Evolutionary conservation across 2,329 filamentous ascomycete species (phyloP), one percentile per base, ranked within the genome.

Genomic region (Colletotrichum tabaci): DNA sequence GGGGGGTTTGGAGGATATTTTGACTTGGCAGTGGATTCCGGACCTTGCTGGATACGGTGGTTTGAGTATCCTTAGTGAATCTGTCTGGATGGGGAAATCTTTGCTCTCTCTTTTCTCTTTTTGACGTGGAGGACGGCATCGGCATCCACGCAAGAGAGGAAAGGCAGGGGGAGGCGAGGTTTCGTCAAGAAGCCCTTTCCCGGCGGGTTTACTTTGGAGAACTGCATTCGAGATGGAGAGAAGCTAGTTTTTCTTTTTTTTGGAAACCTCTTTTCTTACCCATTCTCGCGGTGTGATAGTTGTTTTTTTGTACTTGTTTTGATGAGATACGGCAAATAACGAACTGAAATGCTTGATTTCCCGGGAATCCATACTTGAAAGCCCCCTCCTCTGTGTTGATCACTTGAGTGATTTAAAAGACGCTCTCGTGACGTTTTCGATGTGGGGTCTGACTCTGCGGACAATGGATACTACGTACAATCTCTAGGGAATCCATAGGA

Each of bases 271-370:
- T 13, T 26, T 26, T 12, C 16, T 23, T 15, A 35, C n/a, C n/a
- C 30, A 30, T 18, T 62, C 63, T 66, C 55, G 64, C 53, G 46
- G 63, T 67, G 46, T 52, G 23, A 62, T 71, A 58, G 57, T 70
- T 66, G 61, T 60, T 61, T 66, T 60, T 49, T 35, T 58, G 30
- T 30, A 30, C 4, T 13, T 46, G 21, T 26, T 58, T 46, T 44
- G n/a, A 55, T 58, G 50, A 40, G 56, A 62, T 67, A 42, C 30
- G 50, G 30, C 13, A 52, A 38, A 30, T 30, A 40, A 61, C 46
- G 60, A 61, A 58, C 50, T 57, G 53, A 71, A 62, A 35, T 71
- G 42, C 49, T 62, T 56, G 53, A 67, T 57, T 67, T 57, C 67
- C 67, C 30, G 30, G 67, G 64, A 50, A 64, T n/a, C 16, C 12